A percentile compares a stretch with the other conserved stretches of the same genome.
Conservation (phyloP, 169 alveolate genomes). For the Plasmodium gallinaceum region DNA sequence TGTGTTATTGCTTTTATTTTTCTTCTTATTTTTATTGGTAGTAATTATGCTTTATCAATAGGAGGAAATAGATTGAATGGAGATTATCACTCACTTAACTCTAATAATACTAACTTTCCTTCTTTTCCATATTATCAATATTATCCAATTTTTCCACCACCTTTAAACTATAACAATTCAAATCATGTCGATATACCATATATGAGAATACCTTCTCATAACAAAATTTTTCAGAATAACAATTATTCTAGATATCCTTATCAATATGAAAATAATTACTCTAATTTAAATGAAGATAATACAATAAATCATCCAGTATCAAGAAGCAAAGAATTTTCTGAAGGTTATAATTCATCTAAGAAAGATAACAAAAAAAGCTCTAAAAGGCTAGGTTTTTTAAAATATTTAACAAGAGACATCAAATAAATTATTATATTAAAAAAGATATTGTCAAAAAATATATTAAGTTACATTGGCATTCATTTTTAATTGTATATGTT, state of each 20-base stretch:
- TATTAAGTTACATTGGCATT: neutral
- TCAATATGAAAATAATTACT: conserved; percentile 3
- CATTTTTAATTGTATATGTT: no score
- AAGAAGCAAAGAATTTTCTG: conserved; percentile 43
- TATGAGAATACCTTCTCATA: conserved; percentile 29
- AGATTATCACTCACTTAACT: neutral
- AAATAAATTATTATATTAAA: conserved; percentile 6
- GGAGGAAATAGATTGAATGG: conserved; percentile 36
- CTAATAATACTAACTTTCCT: conserved; percentile 8
- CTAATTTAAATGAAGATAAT: conserved; percentile 14
- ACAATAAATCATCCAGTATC: conserved; percentile 13
- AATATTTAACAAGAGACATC: conserved; percentile 38
- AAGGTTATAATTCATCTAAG: conserved; percentile 12
- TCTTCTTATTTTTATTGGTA: conserved; percentile 73
- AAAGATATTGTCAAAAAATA: neutral
- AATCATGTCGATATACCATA: conserved; percentile 12
- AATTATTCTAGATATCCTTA: conserved; percentile 23
- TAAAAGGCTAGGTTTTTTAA: conserved; percentile 49
- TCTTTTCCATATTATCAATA: conserved; percentile 37
- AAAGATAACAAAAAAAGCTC: conserved; percentile 31
- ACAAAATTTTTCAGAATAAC: conserved; percentile 17
- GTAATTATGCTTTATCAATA: conserved; percentile 74
- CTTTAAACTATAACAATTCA: conserved; percentile 32
- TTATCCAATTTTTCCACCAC: conserved; percentile 37
- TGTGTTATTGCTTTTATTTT: conserved; percentile 77